Evolutionary conservation across 257 asterid species (phyloP).

Genomic region (Primulina eburnea): DNA sequence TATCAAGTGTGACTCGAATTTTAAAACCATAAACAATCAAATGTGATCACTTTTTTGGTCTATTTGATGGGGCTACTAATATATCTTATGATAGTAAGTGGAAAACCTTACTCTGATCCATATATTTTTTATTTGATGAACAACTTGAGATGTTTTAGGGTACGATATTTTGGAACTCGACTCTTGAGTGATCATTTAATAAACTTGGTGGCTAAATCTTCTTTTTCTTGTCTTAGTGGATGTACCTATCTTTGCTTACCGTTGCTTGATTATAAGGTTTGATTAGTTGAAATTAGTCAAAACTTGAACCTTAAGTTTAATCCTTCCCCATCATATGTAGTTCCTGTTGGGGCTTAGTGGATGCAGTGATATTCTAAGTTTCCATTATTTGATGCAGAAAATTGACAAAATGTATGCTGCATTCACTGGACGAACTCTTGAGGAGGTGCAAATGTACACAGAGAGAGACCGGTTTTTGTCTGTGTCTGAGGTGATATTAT

Average conservation of each 20-base stretch:
- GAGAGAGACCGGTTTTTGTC: slow-evolving; percentile 90
- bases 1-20: slow-evolving; percentile 4
- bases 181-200: not conserved
- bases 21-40: slow-evolving; percentile 6
- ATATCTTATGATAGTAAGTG: not conserved
- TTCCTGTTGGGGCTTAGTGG: slow-evolving; percentile 7
- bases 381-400: slow-evolving; percentile 57
- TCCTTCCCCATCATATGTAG: not conserved
- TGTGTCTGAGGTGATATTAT: slow-evolving; percentile 66
- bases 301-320: not conserved
- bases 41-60: not conserved
- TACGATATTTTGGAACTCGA: slow-evolving; percentile 4
- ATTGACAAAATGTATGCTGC: slow-evolving; percentile 85
- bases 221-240: not conserved
- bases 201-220: not conserved
- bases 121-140: not conserved
- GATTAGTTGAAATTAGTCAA: not conserved
- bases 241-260: not conserved
- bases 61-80: not conserved
- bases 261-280: not conserved
- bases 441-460: slow-evolving; percentile 76
- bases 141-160: not conserved
- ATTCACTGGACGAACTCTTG: slow-evolving; percentile 83
- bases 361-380: slow-evolving; percentile 15
- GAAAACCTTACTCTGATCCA: not conserved